phyloP scores from a whole-genome alignment of 2,329 filamentous ascomycete genomes.

The Trichophyton simii region DNA sequence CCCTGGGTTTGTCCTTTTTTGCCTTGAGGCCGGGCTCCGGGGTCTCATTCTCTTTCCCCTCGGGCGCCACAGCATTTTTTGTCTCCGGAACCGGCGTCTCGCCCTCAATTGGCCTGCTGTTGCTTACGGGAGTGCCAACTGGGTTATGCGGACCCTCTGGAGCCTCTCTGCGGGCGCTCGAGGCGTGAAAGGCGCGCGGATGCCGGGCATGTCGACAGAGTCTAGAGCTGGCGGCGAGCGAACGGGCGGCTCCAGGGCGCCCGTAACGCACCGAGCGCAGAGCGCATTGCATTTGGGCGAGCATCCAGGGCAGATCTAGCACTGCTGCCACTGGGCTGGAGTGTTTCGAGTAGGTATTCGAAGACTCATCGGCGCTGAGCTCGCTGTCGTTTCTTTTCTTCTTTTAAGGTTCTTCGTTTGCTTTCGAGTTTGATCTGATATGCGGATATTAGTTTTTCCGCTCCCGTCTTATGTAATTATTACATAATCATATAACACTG shows the following conservation, averaged over 20 bases:
- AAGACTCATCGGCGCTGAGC: background rate
- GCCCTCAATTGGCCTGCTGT: background rate
- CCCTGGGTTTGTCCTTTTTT: slow-evolving; percentile 14
- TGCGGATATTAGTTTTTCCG: background rate
- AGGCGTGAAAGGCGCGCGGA: slow-evolving; percentile 3
- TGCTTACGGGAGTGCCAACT: background rate
- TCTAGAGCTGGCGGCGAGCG: background rate
- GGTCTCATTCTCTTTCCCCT: background rate
- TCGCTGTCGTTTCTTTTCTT: background rate
- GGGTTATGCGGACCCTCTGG: background rate
- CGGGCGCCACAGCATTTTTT: background rate
- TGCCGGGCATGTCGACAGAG: background rate
- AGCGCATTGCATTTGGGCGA: slow-evolving; percentile 28
- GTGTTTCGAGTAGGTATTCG: background rate
- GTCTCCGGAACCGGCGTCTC: background rate
- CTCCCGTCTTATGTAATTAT: background rate
- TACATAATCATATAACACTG: too few relatives aligned
- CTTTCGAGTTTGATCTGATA: background rate
- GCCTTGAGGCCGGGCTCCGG: background rate
- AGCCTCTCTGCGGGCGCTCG: background rate
- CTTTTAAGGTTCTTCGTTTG: background rate
- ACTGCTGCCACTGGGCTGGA: slow-evolving; percentile 11
- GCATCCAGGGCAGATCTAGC: slow-evolving; percentile 13
- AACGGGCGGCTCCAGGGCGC: slow-evolving; percentile 7
- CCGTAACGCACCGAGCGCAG: slow-evolving; percentile 20